Evolutionary conservation across 148 eudicot genomes (phyloP).

Genomic region (Talinum fruticosum): DNA sequence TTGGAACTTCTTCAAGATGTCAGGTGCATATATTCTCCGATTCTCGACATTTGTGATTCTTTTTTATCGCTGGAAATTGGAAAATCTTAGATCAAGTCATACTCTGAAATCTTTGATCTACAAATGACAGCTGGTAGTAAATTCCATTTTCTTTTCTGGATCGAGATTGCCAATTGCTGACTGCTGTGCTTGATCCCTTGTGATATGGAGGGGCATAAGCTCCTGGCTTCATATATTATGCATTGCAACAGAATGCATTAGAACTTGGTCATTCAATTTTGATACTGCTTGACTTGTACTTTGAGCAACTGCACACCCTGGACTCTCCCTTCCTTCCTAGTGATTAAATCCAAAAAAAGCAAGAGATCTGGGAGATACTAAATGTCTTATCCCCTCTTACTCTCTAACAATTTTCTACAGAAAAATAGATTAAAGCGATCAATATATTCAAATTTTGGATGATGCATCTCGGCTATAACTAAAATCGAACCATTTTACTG

Average conservation of each 20-base stretch:
- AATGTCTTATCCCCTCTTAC: no score
- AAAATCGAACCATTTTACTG: no score
- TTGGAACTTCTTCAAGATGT: conserved; percentile 59
- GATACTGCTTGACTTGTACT: not conserved
- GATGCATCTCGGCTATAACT: no score
- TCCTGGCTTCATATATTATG: not conserved
- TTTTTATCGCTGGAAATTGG: no score
- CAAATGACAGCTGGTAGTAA: not conserved
- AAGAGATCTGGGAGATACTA: no score
- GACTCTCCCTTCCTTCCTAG: no score
- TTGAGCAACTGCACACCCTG: not conserved
- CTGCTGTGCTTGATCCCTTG: not conserved
- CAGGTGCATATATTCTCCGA: conserved; percentile 39
- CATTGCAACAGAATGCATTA: not conserved
- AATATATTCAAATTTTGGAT: no score
- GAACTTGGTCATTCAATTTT: not conserved
- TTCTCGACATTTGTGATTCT: not conserved
- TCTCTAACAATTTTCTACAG: no score
- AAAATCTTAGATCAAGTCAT: no score
- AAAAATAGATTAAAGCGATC: no score
- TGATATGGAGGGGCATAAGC: not conserved
- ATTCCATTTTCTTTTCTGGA: not conserved
- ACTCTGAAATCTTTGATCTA: not conserved
- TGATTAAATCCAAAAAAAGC: no score
- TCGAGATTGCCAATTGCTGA: not conserved